Percentiles rank a stretch among this genome's conserved stretches.
Evolutionary conservation across 495 filamentous ascomycete genomes (phyloP).

Genomic region (Daldinia loculata): DNA sequence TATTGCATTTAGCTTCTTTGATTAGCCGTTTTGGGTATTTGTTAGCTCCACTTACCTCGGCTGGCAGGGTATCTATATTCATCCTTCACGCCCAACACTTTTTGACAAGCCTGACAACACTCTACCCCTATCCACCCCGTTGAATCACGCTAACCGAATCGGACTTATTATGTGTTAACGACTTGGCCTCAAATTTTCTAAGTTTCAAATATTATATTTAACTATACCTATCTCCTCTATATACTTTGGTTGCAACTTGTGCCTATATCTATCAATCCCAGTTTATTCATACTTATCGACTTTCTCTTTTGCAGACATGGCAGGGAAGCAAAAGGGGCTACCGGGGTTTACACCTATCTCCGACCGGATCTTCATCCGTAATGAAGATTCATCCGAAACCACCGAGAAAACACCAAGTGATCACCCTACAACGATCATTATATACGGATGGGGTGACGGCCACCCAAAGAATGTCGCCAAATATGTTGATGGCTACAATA

Average conservation of each 20-base stretch:
- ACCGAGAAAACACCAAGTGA: conserved; percentile 11
- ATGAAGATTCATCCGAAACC: conserved; percentile 32
- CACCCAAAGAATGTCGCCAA: conserved; percentile 62
- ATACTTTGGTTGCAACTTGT: not conserved
- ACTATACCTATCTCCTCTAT: not conserved
- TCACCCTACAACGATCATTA: conserved; percentile 52
- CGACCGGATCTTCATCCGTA: conserved; percentile 51
- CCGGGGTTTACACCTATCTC: conserved; percentile 51
- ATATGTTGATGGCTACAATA: conserved; percentile 61
- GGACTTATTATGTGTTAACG: not conserved
- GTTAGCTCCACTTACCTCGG: conserved; percentile 26
- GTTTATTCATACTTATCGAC: not conserved
- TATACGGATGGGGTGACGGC: conserved; percentile 67
- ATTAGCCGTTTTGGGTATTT: not conserved
- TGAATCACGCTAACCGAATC: not conserved
- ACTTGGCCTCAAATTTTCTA: not conserved
- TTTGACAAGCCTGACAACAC: not conserved
- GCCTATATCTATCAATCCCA: not conserved
- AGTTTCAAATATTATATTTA: not conserved
- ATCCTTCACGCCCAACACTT: not conserved
- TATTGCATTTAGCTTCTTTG: not conserved
- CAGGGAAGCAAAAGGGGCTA: conserved; percentile 27
- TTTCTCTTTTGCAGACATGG: conserved; percentile 14
- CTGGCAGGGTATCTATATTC: not conserved
- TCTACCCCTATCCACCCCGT: not conserved